These are phyloP conservation scores for Teratosphaeriaceae sp. DNA, from an alignment of 2,329 filamentous ascomycete genomes.

Conservation along the genomic window DNA sequence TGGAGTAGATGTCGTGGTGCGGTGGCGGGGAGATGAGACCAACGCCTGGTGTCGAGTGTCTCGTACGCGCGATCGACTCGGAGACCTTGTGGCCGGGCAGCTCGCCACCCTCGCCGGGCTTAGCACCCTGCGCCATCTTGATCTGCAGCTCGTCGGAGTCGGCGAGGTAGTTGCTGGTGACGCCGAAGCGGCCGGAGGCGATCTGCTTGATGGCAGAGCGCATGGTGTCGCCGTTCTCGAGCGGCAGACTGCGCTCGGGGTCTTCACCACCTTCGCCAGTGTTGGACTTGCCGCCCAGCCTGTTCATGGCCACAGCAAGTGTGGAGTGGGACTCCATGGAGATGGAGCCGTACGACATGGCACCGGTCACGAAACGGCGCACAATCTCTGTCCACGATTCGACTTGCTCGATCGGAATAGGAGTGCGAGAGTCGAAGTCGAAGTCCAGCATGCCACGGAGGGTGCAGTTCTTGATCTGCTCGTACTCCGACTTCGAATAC, in stretches of 20 bases:
- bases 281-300: conserved; percentile 93
- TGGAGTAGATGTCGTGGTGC: conserved; percentile 98
- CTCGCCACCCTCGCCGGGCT: conserved; percentile 96
- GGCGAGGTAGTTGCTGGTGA: conserved; percentile 88
- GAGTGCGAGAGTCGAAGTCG: conserved; percentile 78
- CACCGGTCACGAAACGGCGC: conserved; percentile 89
- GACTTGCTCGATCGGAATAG: conserved; percentile 92
- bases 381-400: conserved; percentile 98
- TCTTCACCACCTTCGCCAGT: conserved; percentile 97
- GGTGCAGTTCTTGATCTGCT: conserved; percentile 95
- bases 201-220: conserved; percentile 97
- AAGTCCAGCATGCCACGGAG: conserved; percentile 92
- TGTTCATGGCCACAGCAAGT: conserved; percentile 92
- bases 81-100: conserved; percentile 96
- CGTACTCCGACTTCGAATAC: conserved; percentile 86
- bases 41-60: conserved; percentile 93
- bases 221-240: conserved; percentile 94
- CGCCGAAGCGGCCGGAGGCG: conserved; percentile 90
- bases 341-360: conserved; percentile 98
- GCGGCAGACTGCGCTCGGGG: conserved; percentile 75
- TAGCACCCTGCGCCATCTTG: conserved; percentile 98
- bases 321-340: conserved; percentile 98
- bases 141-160: conserved; percentile 96
- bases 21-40: conserved; percentile 93
- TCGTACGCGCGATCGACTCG: conserved; percentile 84